Conservation (phyloP, 2,329 filamentous ascomycete genomes). For the Fusarium sp. region DNA sequence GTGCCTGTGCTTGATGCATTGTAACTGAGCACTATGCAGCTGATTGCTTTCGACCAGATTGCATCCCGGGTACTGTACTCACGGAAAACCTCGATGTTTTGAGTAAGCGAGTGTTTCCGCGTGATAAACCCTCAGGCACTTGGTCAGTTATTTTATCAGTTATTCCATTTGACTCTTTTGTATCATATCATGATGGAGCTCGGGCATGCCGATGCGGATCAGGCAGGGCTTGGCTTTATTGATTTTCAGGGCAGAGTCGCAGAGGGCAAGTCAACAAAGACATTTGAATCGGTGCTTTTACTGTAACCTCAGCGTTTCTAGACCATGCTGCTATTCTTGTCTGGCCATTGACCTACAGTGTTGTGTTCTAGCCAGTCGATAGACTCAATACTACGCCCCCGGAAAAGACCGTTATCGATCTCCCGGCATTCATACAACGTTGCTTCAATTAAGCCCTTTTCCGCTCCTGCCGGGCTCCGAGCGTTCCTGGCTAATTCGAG, state of each 20-base stretch:
- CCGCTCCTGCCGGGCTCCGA: conserved; percentile 5
- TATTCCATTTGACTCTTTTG: neutral
- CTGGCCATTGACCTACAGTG: neutral
- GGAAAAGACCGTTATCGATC: conserved; percentile 29
- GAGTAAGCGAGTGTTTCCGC: neutral
- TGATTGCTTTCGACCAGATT: conserved; percentile 16
- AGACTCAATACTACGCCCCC: conserved; percentile 3
- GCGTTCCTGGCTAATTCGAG: conserved; percentile 16
- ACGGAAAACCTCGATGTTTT: neutral
- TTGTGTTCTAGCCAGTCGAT: neutral
- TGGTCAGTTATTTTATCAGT: conserved; percentile 14
- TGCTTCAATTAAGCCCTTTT: conserved; percentile 1
- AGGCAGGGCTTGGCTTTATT: conserved; percentile 26
- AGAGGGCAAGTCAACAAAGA: conserved; percentile 1
- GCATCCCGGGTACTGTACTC: neutral
- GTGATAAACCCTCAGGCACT: neutral
- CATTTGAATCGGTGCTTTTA: neutral
- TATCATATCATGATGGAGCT: conserved; percentile 26
- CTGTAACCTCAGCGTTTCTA: neutral
- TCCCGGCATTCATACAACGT: conserved; percentile 22
- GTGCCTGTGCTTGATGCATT: conserved; percentile 14
- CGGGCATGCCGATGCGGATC: conserved; percentile 23
- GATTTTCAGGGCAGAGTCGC: conserved; percentile 17
- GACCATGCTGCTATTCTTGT: neutral
- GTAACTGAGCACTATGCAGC: conserved; percentile 26